These are phyloP conservation scores for Botryosphaeria dothidea DNA, from an alignment of 2,329 filamentous ascomycete species.

Conservation along the genomic window DNA sequence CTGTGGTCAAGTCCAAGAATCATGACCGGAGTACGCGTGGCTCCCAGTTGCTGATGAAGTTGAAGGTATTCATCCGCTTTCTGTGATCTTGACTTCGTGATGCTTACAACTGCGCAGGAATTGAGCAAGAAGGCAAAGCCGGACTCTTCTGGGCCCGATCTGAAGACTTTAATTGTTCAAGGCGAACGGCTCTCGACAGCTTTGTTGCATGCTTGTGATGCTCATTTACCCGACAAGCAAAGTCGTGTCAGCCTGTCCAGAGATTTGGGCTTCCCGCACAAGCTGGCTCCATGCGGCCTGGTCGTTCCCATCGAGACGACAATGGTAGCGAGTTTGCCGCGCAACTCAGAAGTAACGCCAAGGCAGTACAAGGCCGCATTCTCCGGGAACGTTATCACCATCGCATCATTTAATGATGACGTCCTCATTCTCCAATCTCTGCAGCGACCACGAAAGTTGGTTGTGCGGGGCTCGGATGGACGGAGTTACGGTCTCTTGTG, in stretches of 20 bases:
- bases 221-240: slow-evolving; percentile 70
- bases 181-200: slow-evolving; percentile 84
- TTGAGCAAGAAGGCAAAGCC: slow-evolving; percentile 56
- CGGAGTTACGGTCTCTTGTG: slow-evolving; percentile 86
- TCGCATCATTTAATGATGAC: slow-evolving; percentile 78
- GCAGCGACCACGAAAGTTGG: slow-evolving; percentile 88
- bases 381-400: slow-evolving; percentile 80
- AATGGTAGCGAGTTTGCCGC: slow-evolving; percentile 65
- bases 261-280: slow-evolving; percentile 82
- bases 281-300: slow-evolving; percentile 75
- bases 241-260: slow-evolving; percentile 70
- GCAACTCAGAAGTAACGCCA: slow-evolving; percentile 27
- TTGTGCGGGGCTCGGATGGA: slow-evolving; percentile 84
- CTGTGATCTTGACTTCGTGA: background rate
- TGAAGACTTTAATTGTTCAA: slow-evolving; percentile 71
- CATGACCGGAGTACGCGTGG: slow-evolving; percentile 65
- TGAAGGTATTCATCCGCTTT: slow-evolving; percentile 36
- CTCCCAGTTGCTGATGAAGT: slow-evolving; percentile 39
- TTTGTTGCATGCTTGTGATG: slow-evolving; percentile 77
- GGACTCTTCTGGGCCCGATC: slow-evolving; percentile 50
- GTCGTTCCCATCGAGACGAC: slow-evolving; percentile 88
- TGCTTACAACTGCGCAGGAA: slow-evolving; percentile 45
- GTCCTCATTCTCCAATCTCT: slow-evolving; percentile 88
- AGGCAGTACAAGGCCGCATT: slow-evolving; percentile 72
- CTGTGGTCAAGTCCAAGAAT: slow-evolving; percentile 79